A percentile compares a stretch with the other conserved stretches of the same genome.
phyloP scores from a whole-genome alignment of 208 protist species.

The Plasmodiophora brassicae region DNA sequence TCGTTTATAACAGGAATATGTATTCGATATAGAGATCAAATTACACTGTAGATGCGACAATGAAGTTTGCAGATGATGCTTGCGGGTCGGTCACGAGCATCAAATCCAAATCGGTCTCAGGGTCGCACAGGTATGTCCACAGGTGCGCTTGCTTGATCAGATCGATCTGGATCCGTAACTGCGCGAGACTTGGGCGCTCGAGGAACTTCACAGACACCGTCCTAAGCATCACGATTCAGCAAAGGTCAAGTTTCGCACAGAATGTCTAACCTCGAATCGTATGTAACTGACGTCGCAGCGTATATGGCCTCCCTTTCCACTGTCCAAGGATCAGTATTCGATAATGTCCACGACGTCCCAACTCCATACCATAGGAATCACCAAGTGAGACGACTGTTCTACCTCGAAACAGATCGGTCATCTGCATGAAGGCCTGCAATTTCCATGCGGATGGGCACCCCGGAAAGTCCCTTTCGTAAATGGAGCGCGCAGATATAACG shows the following conservation, averaged over 20 bases:
- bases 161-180: constrained; percentile 1
- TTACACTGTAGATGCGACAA: background rate
- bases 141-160: background rate
- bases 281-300: background rate
- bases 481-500: background rate
- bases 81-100: background rate
- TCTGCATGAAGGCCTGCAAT: background rate
- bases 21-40: background rate
- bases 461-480: background rate
- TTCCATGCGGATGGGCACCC: background rate
- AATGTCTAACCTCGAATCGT: no score
- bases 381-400: constrained; percentile 2
- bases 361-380: background rate
- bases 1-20: no score
- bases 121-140: background rate
- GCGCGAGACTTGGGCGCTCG: background rate
- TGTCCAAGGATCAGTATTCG: background rate
- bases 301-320: background rate
- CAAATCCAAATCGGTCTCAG: constrained; percentile 4
- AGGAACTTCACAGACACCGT: constrained; percentile 1
- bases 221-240: no score
- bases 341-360: no score
- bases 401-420: background rate
- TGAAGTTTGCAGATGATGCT: background rate
- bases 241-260: no score